Conservation (phyloP, 768 basidiomycete genomes). For the Lactarius deliciosus region DNA sequence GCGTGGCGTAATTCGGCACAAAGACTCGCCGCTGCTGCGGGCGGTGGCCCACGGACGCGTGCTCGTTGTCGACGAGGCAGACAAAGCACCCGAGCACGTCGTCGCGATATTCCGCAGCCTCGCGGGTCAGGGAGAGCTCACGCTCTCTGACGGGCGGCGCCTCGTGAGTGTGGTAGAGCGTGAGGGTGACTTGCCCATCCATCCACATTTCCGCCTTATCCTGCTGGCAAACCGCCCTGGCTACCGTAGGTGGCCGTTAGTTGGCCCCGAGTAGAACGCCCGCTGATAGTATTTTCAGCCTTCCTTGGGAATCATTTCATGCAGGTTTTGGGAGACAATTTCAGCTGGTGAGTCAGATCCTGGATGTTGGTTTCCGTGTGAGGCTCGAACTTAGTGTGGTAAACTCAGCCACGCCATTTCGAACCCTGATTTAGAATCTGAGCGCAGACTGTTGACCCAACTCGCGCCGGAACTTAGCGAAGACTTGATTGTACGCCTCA, state of each 20-base stretch:
- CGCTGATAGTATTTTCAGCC: conserved; percentile 39
- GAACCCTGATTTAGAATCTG: conserved; percentile 68
- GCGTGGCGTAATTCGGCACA: conserved; percentile 56
- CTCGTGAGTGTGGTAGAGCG: conserved; percentile 48
- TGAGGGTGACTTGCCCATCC: conserved; percentile 56
- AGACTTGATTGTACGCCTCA: conserved; percentile 54
- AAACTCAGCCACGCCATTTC: conserved; percentile 54
- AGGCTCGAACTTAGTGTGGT: not conserved
- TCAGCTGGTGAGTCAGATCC: conserved; percentile 42
- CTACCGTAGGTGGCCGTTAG: conserved; percentile 49
- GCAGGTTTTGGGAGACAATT: conserved; percentile 69
- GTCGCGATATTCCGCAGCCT: conserved; percentile 70
- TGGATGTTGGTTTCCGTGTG: not conserved
- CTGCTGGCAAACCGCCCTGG: conserved; percentile 67
- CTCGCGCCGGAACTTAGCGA: conserved; percentile 59
- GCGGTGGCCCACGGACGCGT: conserved; percentile 60
- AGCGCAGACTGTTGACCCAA: conserved; percentile 56
- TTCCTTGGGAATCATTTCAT: conserved; percentile 75
- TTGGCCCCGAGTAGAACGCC: not conserved
- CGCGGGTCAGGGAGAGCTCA: conserved; percentile 63
- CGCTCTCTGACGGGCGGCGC: conserved; percentile 60
- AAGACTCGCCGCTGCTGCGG: conserved; percentile 64
- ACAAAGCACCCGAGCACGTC: conserved; percentile 73
- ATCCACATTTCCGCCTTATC: conserved; percentile 62
- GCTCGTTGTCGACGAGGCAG: conserved; percentile 72